Percentiles rank a stretch among this genome's conserved stretches.
Evolutionary conservation across 306 rosid genomes (phyloP).

Genomic region (Ormosia semicastrata): DNA sequence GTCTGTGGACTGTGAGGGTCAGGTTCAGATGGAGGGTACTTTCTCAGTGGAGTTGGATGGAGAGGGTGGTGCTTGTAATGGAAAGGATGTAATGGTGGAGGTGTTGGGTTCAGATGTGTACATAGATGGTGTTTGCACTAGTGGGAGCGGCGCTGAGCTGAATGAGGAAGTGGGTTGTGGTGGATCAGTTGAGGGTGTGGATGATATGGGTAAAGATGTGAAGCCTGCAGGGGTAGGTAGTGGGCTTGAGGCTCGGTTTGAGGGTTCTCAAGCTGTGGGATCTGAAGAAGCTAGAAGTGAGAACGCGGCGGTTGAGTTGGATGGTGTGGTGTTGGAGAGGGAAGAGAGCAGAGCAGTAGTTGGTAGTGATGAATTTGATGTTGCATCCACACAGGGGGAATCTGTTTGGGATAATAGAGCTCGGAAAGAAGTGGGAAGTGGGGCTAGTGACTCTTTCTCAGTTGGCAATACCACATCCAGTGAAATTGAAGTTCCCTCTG

Average conservation of each 20-base stretch:
- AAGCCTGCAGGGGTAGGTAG: constrained; percentile 17
- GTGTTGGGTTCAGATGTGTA: constrained; percentile 76
- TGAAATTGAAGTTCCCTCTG: constrained; percentile 15
- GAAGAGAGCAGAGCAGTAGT: constrained; percentile 16
- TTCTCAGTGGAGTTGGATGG: constrained; percentile 36
- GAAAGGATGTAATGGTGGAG: constrained; percentile 76
- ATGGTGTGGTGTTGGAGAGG: constrained; percentile 27
- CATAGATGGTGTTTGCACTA: constrained; percentile 82
- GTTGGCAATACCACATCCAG: constrained; percentile 15
- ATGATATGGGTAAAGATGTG: constrained; percentile 29
- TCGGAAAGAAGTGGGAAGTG: constrained; percentile 12
- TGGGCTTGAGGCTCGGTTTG: constrained; percentile 27
- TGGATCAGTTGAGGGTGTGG: constrained; percentile 27
- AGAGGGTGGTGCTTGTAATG: constrained; percentile 56
- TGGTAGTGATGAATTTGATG: constrained; percentile 20
- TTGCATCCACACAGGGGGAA: not conserved
- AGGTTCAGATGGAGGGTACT: constrained; percentile 35
- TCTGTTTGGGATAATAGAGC: constrained; percentile 23
- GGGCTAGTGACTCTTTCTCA: constrained; percentile 11
- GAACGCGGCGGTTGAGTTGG: constrained; percentile 18
- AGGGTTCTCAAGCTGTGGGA: constrained; percentile 34
- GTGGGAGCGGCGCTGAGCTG: constrained; percentile 28
- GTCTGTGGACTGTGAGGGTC: constrained; percentile 28
- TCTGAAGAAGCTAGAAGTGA: constrained; percentile 23
- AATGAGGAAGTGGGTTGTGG: constrained; percentile 33